Evolutionary conservation across 768 basidiomycete species (phyloP).

Genomic region (Calocybe cyanea): DNA sequence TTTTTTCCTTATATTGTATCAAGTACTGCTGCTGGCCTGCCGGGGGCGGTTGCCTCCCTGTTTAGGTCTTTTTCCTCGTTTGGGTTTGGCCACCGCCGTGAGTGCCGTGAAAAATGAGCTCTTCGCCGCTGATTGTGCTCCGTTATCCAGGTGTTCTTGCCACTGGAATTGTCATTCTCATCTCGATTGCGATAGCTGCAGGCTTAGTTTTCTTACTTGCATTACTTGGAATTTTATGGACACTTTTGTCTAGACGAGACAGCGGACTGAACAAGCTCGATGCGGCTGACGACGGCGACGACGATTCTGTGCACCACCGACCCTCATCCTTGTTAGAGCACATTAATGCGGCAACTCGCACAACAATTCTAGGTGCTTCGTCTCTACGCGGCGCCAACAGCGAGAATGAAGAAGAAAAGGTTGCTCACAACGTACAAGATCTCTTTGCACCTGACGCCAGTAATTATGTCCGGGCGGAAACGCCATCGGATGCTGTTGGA

Average conservation of each 20-base stretch:
- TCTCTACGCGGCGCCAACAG: slow-evolving; percentile 33
- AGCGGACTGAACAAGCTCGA: slow-evolving; percentile 67
- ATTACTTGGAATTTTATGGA: slow-evolving; percentile 84
- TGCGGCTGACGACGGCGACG: slow-evolving; percentile 63
- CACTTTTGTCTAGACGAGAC: slow-evolving; percentile 78
- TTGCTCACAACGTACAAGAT: slow-evolving; percentile 39
- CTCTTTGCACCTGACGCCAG: slow-evolving; percentile 72
- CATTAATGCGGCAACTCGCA: slow-evolving; percentile 86
- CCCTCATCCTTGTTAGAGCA: slow-evolving; percentile 88
- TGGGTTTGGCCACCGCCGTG: slow-evolving; percentile 68
- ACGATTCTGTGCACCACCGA: slow-evolving; percentile 71
- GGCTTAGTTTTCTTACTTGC: slow-evolving; percentile 89
- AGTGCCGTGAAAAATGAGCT: slow-evolving; percentile 26
- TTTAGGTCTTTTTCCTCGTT: slow-evolving; percentile 82
- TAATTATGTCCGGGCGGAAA: slow-evolving; percentile 77
- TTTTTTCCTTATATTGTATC: slow-evolving; percentile 83
- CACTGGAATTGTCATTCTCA: slow-evolving; percentile 89
- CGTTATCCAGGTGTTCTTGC: slow-evolving; percentile 71
- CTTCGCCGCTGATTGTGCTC: slow-evolving; percentile 10
- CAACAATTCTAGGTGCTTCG: slow-evolving; percentile 66
- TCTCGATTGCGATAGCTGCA: slow-evolving; percentile 95
- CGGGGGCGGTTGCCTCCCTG: slow-evolving; percentile 71
- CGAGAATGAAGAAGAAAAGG: slow-evolving; percentile 58
- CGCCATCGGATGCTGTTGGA: slow-evolving; percentile 72
- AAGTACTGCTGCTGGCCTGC: slow-evolving; percentile 55